A percentile compares a stretch with the other conserved stretches of the same genome.
phyloP scores from a whole-genome alignment of 2,329 filamentous ascomycete species.

The Ophiostoma himal-ulmi region DNA sequence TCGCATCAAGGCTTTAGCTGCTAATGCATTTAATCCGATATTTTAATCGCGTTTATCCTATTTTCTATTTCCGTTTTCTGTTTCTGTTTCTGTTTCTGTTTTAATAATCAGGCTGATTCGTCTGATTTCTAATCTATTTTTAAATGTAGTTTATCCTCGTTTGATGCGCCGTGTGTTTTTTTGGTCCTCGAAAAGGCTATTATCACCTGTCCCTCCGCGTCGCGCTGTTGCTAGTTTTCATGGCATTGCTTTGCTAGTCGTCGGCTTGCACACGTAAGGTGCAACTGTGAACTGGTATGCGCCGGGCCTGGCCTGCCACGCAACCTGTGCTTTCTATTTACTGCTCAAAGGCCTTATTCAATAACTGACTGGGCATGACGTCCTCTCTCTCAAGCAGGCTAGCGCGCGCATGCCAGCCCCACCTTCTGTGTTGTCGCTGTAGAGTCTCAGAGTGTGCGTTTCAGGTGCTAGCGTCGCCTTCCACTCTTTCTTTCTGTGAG shows the following conservation, averaged over 20 bases:
- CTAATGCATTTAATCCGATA: background rate
- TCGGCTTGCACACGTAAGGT: slow-evolving; percentile 10
- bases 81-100: background rate
- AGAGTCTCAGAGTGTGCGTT: background rate
- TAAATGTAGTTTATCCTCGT: background rate
- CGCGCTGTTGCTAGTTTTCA: slow-evolving; percentile 11
- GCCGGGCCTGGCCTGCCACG: background rate
- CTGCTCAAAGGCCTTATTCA: too few species aligned
- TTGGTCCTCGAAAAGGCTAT: background rate
- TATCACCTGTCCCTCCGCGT: slow-evolving; percentile 2
- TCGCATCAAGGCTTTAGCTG: background rate
- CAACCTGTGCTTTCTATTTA: background rate
- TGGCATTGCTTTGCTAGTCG: slow-evolving; percentile 3
- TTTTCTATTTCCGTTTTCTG: background rate
- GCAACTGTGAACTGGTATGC: background rate
- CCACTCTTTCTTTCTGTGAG: background rate
- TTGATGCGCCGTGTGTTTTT: background rate
- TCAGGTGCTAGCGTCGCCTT: background rate
- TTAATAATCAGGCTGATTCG: background rate
- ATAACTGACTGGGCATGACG: background rate
- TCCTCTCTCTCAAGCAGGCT: background rate
- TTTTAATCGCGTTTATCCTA: background rate
- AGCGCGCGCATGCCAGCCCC: background rate
- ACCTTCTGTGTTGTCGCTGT: background rate
- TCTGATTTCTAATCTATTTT: slow-evolving; percentile 9